These are phyloP conservation scores for Alternaria sp. DNA, from an alignment of 2,329 filamentous ascomycete genomes.

Conservation along the genomic window DNA sequence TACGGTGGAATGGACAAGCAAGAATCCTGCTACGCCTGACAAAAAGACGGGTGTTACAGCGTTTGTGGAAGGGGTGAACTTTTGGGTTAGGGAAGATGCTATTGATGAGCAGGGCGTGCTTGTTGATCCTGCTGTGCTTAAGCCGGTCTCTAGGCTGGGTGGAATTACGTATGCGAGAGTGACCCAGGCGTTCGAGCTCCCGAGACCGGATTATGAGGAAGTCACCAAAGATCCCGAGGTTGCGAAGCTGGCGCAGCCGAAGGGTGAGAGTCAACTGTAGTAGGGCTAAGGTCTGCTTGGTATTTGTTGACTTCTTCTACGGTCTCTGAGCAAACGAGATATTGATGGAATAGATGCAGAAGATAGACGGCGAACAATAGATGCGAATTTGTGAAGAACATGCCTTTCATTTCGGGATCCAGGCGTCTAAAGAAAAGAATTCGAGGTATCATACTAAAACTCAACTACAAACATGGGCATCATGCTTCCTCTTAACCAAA, in stretches of 20 bases:
- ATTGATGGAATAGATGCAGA: not conserved
- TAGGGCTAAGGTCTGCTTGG: not conserved
- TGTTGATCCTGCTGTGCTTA: constrained; percentile 76
- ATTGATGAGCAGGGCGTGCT: constrained; percentile 78
- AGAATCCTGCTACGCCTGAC: constrained; percentile 66
- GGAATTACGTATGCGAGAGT: constrained; percentile 84
- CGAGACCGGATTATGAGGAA: constrained; percentile 62
- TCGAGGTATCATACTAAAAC: constrained; percentile 10
- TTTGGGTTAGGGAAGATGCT: constrained; percentile 91
- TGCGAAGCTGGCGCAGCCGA: constrained; percentile 61
- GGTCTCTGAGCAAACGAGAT: not conserved
- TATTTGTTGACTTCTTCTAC: not conserved
- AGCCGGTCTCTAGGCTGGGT: constrained; percentile 79
- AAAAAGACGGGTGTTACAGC: constrained; percentile 78
- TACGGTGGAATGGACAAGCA: constrained; percentile 79
- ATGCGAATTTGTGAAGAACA: not conserved
- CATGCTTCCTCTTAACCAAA: not conserved
- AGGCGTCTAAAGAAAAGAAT: constrained; percentile 1
- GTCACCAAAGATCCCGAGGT: constrained; percentile 61
- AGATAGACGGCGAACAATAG: not conserved
- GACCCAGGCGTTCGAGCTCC: constrained; percentile 76
- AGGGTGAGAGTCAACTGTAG: constrained; percentile 10
- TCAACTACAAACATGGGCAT: constrained; percentile 5
- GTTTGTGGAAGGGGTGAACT: constrained; percentile 82
- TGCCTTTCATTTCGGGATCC: not conserved